Conservation (phyloP, 2,329 filamentous ascomycete species). For the Triangularia verruculosa region DNA sequence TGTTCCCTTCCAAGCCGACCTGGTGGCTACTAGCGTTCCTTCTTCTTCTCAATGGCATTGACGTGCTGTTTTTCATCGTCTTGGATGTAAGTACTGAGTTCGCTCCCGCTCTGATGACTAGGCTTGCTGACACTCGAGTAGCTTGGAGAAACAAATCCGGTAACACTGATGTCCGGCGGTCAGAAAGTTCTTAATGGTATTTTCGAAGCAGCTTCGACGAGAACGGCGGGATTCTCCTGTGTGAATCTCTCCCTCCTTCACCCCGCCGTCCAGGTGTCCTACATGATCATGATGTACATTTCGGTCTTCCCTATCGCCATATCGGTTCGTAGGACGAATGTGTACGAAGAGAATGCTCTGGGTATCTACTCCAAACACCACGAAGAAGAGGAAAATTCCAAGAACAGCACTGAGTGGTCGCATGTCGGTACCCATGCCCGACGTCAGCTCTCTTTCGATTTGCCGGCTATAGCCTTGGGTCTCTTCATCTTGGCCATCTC, state of each 20-base stretch:
- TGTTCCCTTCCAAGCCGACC: conserved; percentile 85
- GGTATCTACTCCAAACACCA: conserved; percentile 64
- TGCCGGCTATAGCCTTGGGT: conserved; percentile 95
- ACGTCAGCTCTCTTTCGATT: conserved; percentile 89
- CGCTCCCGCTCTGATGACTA: neutral
- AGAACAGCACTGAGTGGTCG: conserved; percentile 62
- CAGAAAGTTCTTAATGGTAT: conserved; percentile 79
- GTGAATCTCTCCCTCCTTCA: conserved; percentile 76
- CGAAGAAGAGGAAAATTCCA: conserved; percentile 47
- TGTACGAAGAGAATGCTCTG: conserved; percentile 88
- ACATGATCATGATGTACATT: conserved; percentile 99
- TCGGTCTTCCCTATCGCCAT: conserved; percentile 97
- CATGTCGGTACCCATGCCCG: conserved; percentile 92
- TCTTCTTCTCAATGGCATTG: conserved; percentile 74
- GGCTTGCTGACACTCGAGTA: conserved; percentile 36
- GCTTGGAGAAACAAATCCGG: conserved; percentile 57
- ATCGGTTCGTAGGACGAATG: conserved; percentile 88
- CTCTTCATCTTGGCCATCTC: conserved; percentile 90
- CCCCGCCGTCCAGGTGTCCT: conserved; percentile 88
- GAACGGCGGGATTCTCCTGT: conserved; percentile 86
- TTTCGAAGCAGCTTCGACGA: conserved; percentile 85
- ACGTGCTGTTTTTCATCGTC: conserved; percentile 87
- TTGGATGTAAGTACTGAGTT: conserved; percentile 65
- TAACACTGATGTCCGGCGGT: conserved; percentile 66
- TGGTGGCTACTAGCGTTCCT: conserved; percentile 96